Evolutionary conservation across 805 yeast species (phyloP).

Genomic region (Barnettozyma pratensis): DNA sequence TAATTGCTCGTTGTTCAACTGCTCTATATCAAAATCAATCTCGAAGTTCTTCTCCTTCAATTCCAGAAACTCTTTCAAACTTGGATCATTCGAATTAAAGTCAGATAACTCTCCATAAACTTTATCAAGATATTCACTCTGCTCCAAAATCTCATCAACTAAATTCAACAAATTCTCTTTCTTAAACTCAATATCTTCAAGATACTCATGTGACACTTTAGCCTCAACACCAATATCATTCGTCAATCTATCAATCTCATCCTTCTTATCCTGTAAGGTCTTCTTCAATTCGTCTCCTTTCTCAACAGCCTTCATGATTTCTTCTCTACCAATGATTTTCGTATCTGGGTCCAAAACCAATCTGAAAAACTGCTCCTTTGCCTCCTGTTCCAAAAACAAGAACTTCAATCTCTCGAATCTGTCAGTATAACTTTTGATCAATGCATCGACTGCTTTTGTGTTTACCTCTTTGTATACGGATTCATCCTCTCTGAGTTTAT

Average conservation of each 20-base stretch:
- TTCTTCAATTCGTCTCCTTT: slow-evolving; percentile 24
- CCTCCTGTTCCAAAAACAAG: slow-evolving; percentile 65
- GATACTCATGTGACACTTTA: not conserved
- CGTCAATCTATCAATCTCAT: slow-evolving; percentile 9
- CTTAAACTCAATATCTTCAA: slow-evolving; percentile 4
- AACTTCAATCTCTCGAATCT: slow-evolving; percentile 52
- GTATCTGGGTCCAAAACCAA: slow-evolving; percentile 36
- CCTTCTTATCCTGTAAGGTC: slow-evolving; percentile 23
- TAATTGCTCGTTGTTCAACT: slow-evolving; percentile 1
- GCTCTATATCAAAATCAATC: slow-evolving; percentile 3
- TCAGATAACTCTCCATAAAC: slow-evolving; percentile 14
- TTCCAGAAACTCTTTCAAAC: slow-evolving; percentile 13
- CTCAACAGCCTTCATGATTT: slow-evolving; percentile 28
- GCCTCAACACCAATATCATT: not conserved
- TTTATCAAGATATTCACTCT: slow-evolving; percentile 7
- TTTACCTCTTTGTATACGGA: slow-evolving; percentile 10
- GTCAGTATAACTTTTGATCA: slow-evolving; percentile 29
- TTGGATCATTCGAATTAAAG: slow-evolving; percentile 8
- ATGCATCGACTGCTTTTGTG: slow-evolving; percentile 31
- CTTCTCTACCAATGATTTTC: slow-evolving; percentile 27
- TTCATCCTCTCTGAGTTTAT: not conserved
- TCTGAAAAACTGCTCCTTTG: slow-evolving; percentile 62
- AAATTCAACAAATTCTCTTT: not conserved
- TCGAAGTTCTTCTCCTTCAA: not conserved
- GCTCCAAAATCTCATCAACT: slow-evolving; percentile 2